These are phyloP conservation scores for Patellifolia procumbens DNA, from an alignment of 179 eudicot species.

Conservation along the genomic window DNA sequence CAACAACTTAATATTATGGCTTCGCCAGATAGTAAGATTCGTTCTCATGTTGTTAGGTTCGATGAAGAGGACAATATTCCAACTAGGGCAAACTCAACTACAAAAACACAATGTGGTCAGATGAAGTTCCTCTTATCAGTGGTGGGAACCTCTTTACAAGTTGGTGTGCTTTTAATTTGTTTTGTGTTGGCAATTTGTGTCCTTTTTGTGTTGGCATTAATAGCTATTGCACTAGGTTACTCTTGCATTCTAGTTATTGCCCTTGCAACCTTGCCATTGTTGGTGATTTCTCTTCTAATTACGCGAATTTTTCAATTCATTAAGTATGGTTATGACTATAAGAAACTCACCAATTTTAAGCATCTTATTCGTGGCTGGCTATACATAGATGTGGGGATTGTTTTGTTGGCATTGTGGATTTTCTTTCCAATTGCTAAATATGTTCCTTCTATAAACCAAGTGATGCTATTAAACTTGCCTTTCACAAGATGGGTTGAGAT, in stretches of 20 bases:
- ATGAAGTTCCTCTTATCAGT: no score
- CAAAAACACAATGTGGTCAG: background rate
- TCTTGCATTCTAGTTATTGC: background rate
- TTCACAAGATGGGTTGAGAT: slow-evolving; percentile 21
- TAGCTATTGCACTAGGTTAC: background rate
- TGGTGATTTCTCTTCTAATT: background rate
- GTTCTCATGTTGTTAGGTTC: background rate
- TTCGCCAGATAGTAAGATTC: no score
- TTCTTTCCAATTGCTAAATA: slow-evolving; percentile 26
- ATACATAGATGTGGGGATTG: background rate
- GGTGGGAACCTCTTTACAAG: no score
- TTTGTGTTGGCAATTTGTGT: background rate
- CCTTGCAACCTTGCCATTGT: background rate
- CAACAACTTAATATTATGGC: no score
- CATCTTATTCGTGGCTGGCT: background rate
- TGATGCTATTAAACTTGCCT: background rate
- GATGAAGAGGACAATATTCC: background rate
- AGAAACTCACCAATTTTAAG: background rate
- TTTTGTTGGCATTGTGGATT: slow-evolving; percentile 7
- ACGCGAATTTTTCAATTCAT: slow-evolving; percentile 4
- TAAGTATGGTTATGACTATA: background rate
- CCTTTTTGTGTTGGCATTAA: background rate
- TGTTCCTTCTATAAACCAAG: slow-evolving; percentile 6
- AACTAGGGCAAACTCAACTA: background rate
- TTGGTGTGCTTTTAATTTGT: no score